Evolutionary conservation across 2,329 filamentous ascomycete species (phyloP), one percentile per base, ranked within the genome.

Genomic region (Alternaria viburni): DNA sequence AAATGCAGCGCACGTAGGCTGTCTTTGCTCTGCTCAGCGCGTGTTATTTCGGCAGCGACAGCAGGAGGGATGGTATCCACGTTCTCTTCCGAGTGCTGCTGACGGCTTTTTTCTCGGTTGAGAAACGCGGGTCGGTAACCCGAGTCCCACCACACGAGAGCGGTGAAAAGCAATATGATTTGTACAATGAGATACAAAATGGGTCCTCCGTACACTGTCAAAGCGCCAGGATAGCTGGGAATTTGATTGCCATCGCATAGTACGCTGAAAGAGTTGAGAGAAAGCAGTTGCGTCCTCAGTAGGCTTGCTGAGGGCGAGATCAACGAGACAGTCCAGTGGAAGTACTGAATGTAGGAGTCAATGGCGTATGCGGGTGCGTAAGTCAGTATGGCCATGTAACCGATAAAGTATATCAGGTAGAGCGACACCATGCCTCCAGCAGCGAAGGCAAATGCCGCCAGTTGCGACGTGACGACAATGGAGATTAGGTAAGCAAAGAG

Each of bases 161-260:
- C 79, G 0, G 85, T 82, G 68, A 96, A 93, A 1, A 96, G 83
- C 15, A 92, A 62, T 23, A 92, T 77, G 0, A 88, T 88, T 75
- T 97, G 94, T 0, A 93, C 51, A 54, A 93, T 86, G 2, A 97
- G 86, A 77, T 96, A 97, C 0, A 96, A 79, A 36, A 97, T 95
- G 0, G 93, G 93, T 0, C 92, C 92, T 28, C 94, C 94, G 71
- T 93, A 97, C 26, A 90, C 86, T 1, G 86, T 85, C 30, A 97
- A 88, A 5, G 86, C 88, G 7, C 88, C 91, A 0, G 93, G 92
- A 67, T 92, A 90, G 1, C 84, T 82, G 1, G 89, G 88, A 19
- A 93, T 80, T n/a, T 83, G 64, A 19, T 87, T 83, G 25, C 86
- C 89, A 41, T 81, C 74, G 76, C 94, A 97, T 3, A 93, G 86